Evolutionary conservation across 495 filamentous ascomycete species (phyloP).

Genomic region (Schizothecium vesticola): DNA sequence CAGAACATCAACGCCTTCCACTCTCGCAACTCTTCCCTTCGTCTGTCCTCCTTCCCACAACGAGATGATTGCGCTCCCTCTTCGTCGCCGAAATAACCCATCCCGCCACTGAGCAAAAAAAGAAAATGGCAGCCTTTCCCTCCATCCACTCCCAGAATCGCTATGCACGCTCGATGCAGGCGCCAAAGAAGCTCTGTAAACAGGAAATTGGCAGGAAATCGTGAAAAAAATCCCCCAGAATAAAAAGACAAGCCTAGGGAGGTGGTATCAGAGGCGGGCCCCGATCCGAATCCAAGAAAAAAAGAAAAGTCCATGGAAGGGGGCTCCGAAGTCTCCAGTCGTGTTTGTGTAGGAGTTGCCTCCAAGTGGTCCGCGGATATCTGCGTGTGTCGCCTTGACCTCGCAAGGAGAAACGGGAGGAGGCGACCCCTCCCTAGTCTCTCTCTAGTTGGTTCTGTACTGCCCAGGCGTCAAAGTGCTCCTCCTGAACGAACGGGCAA

Average conservation of each 20-base stretch:
- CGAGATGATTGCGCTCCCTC: background rate
- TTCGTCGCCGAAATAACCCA: background rate
- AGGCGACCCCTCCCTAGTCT: background rate
- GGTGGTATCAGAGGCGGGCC: background rate
- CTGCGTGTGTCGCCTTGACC: background rate
- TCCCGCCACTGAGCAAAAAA: background rate
- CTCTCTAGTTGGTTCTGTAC: constrained; percentile 27
- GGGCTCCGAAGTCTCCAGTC: background rate
- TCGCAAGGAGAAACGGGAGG: background rate
- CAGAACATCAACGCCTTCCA: background rate
- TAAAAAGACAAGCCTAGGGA: background rate
- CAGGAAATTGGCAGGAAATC: background rate
- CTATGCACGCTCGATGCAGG: background rate
- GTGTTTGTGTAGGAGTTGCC: constrained; percentile 18
- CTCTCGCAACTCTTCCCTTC: background rate
- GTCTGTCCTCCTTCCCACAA: background rate
- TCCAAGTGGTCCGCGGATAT: constrained; percentile 6
- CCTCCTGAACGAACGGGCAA: background rate
- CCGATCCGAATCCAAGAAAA: background rate
- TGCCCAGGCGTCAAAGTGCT: constrained; percentile 20
- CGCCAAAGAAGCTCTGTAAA: background rate
- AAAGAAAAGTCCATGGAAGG: background rate
- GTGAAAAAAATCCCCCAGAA: background rate
- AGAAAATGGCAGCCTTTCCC: background rate
- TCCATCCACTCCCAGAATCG: background rate